Conservation (phyloP, 768 basidiomycete species). For the Polyporus arcularius region DNA sequence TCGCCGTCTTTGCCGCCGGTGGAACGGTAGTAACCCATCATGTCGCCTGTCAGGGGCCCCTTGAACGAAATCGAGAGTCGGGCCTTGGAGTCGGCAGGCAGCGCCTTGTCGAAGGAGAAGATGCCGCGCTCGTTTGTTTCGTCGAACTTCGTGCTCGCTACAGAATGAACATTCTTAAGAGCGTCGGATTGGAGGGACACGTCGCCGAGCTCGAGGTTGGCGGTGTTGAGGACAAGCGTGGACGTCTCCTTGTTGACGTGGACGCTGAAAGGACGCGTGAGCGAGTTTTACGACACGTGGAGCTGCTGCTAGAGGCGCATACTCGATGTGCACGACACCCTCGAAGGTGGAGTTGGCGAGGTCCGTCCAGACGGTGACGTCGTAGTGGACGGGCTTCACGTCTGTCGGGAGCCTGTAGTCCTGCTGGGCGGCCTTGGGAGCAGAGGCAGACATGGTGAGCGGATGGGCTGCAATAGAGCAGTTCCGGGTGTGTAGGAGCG, state of each 20-base stretch:
- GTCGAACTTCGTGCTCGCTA: slow-evolving; percentile 54
- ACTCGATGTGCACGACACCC: slow-evolving; percentile 77
- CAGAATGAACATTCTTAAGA: slow-evolving; percentile 47
- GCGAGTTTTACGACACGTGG: background rate
- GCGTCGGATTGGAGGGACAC: slow-evolving; percentile 55
- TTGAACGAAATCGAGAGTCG: slow-evolving; percentile 70
- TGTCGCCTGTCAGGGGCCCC: slow-evolving; percentile 64
- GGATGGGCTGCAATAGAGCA: slow-evolving; percentile 6
- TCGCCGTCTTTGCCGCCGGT: slow-evolving; percentile 63
- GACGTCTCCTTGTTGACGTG: slow-evolving; percentile 65
- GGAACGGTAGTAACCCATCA: slow-evolving; percentile 86
- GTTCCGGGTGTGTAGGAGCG: slow-evolving; percentile 3
- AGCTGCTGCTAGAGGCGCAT: slow-evolving; percentile 25
- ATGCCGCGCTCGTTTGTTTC: slow-evolving; percentile 64
- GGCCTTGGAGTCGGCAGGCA: slow-evolving; percentile 70
- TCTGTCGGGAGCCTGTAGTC: slow-evolving; percentile 63
- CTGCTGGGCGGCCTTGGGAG: slow-evolving; percentile 4
- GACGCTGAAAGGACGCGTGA: slow-evolving; percentile 44
- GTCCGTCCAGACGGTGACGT: slow-evolving; percentile 79
- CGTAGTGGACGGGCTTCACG: slow-evolving; percentile 76
- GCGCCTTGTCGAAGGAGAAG: slow-evolving; percentile 53
- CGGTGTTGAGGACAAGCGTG: slow-evolving; percentile 65
- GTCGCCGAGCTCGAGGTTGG: slow-evolving; percentile 61
- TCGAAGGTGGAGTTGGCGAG: slow-evolving; percentile 73
- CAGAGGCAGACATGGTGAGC: slow-evolving; percentile 11